phyloP scores from a whole-genome alignment of 768 basidiomycete species.

The Tylopilus intermedius region DNA sequence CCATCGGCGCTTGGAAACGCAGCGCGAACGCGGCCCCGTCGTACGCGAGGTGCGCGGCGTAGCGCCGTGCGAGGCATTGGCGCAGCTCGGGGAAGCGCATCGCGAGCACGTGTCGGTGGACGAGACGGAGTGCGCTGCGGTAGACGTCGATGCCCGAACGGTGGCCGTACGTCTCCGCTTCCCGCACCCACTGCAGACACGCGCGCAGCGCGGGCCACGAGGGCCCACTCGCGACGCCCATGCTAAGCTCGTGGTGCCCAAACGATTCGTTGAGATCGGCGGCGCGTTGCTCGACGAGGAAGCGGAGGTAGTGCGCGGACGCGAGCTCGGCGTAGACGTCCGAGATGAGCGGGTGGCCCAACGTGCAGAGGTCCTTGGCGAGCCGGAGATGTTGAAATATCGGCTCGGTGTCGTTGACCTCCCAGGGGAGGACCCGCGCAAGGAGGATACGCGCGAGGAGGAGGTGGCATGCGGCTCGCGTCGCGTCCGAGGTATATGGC shows the following conservation, averaged over 20 bases:
- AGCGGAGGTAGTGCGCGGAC: conserved; percentile 23
- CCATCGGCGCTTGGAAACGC: conserved; percentile 17
- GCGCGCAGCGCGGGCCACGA: conserved; percentile 17
- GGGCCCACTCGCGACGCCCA: conserved; percentile 10
- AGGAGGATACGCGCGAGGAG: conserved; percentile 20
- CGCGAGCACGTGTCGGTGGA: conserved; percentile 17
- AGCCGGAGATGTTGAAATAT: conserved; percentile 24
- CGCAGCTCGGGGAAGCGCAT: conserved; percentile 17
- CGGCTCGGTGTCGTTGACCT: conserved; percentile 21
- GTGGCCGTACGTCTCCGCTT: conserved; percentile 20
- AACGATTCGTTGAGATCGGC: conserved; percentile 24
- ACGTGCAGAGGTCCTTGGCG: conserved; percentile 22
- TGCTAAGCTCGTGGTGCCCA: conserved; percentile 23
- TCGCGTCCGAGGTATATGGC: conserved; percentile 4
- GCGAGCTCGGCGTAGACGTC: conserved; percentile 25
- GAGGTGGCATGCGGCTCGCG: conserved; percentile 16
- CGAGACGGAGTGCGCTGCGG: conserved; percentile 22
- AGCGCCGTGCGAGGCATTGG: conserved; percentile 11
- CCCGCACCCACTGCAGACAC: conserved; percentile 21
- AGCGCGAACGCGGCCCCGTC: conserved; percentile 28
- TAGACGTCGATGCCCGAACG: conserved; percentile 29
- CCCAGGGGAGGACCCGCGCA: conserved; percentile 23
- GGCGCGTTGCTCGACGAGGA: conserved; percentile 15
- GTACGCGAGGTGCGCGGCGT: conserved; percentile 17
- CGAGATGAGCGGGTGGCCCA: conserved; percentile 16